A percentile compares a stretch with the other conserved stretches of the same genome.
Evolutionary conservation across 2,329 filamentous ascomycete species (phyloP).

Genomic region (Huntiella bhutanensis): DNA sequence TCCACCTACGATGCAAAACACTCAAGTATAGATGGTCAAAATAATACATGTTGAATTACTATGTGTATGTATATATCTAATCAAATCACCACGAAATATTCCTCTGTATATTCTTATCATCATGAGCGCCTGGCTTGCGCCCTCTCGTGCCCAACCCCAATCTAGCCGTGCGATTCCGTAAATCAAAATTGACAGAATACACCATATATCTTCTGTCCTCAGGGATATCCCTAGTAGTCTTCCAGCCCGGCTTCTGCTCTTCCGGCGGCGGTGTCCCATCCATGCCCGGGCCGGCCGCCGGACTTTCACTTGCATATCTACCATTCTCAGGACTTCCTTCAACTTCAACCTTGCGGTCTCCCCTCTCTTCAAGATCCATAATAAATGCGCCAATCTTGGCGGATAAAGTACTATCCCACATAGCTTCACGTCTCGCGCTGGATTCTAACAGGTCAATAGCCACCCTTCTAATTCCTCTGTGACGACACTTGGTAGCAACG

Average conservation of each 20-base stretch:
- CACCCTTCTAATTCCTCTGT: conserved; percentile 34
- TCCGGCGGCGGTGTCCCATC: neutral
- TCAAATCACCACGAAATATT: neutral
- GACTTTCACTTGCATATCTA: neutral
- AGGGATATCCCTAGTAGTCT: conserved; percentile 20
- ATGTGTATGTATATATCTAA: neutral
- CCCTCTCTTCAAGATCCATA: conserved; percentile 33
- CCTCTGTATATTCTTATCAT: conserved; percentile 20
- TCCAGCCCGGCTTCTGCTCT: neutral
- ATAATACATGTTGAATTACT: neutral
- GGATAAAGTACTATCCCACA: conserved; percentile 47
- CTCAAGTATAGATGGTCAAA: neutral
- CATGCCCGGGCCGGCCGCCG: neutral
- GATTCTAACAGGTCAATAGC: conserved; percentile 42
- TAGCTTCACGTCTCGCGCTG: conserved; percentile 43
- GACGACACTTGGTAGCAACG: conserved; percentile 46
- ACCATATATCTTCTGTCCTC: conserved; percentile 38
- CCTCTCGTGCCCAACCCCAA: conserved; percentile 36
- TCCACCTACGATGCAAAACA: neutral
- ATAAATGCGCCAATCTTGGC: conserved; percentile 38
- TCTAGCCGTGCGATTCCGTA: conserved; percentile 29
- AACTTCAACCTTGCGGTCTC: neutral
- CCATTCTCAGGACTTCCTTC: neutral
- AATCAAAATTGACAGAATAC: conserved; percentile 35
- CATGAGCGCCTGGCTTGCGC: conserved; percentile 26